phyloP scores from a whole-genome alignment of 805 yeast species.

The Metschnikowia anglica region DNA sequence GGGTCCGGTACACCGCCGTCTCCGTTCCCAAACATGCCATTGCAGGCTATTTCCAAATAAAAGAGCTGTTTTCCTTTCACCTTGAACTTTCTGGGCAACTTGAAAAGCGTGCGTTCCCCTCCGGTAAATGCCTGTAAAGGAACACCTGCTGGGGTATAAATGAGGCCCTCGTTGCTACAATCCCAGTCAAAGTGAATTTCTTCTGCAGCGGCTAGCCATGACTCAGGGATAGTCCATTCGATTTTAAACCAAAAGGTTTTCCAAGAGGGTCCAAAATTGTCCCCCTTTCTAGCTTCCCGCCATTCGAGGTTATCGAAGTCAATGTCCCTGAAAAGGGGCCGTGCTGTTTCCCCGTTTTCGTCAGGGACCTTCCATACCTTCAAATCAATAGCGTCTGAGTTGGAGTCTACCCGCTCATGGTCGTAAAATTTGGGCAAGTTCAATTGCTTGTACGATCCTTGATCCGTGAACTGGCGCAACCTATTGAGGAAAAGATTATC shows the following conservation, averaged over 20 bases:
- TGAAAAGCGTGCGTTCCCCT: slow-evolving; percentile 76
- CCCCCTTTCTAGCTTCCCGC: slow-evolving; percentile 63
- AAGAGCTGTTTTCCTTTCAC: slow-evolving; percentile 58
- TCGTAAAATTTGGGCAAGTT: slow-evolving; percentile 84
- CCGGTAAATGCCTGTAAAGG: slow-evolving; percentile 86
- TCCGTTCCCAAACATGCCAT: slow-evolving; percentile 85
- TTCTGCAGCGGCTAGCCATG: slow-evolving; percentile 49
- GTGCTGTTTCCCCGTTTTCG: slow-evolving; percentile 44
- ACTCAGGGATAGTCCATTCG: slow-evolving; percentile 58
- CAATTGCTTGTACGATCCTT: slow-evolving; percentile 71
- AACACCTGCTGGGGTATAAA: slow-evolving; percentile 63
- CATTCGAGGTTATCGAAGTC: slow-evolving; percentile 50
- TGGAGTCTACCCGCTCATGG: slow-evolving; percentile 50
- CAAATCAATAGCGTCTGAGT: slow-evolving; percentile 48
- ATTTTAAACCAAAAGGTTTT: slow-evolving; percentile 92
- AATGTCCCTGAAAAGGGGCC: slow-evolving; percentile 61
- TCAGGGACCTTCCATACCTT: slow-evolving; percentile 74
- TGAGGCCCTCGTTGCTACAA: slow-evolving; percentile 79
- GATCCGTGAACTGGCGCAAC: slow-evolving; percentile 71
- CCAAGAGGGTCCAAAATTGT: slow-evolving; percentile 93
- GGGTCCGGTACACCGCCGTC: slow-evolving; percentile 69
- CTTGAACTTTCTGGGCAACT: slow-evolving; percentile 48
- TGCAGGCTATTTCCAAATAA: slow-evolving; percentile 87
- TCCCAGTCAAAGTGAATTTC: slow-evolving; percentile 78
- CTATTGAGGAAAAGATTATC: slow-evolving; percentile 72